Evolutionary conservation across 495 filamentous ascomycete species (phyloP).

Genomic region (Neurospora tetraspora): DNA sequence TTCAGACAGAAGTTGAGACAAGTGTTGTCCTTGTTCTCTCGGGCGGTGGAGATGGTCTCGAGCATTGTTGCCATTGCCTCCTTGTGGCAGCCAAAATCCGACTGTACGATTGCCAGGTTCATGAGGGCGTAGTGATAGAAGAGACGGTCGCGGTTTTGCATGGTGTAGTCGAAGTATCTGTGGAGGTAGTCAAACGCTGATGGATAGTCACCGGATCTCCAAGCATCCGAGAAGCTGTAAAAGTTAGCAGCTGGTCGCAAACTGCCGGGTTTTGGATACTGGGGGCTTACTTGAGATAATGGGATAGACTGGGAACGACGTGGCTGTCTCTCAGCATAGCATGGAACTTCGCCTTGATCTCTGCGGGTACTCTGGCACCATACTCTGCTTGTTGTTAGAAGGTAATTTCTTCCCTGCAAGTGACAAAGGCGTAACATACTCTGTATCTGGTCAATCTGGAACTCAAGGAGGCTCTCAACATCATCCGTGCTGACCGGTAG

Average conservation of each 20-base stretch:
- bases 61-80: constrained; percentile 91
- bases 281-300: constrained; percentile 59
- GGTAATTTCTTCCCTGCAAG: no score
- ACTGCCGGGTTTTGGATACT: constrained; percentile 1
- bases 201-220: constrained; percentile 83
- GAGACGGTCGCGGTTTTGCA: constrained; percentile 72
- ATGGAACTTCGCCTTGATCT: constrained; percentile 53
- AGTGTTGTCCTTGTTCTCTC: constrained; percentile 83
- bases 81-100: constrained; percentile 84
- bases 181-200: constrained; percentile 86
- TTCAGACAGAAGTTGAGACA: constrained; percentile 93
- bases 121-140: constrained; percentile 97
- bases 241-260: constrained; percentile 12
- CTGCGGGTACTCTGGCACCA: constrained; percentile 61
- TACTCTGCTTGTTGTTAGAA: constrained; percentile 13
- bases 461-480: constrained; percentile 73
- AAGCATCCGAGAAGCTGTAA: constrained; percentile 73
- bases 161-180: constrained; percentile 93
- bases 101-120: constrained; percentile 85
- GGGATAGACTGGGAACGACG: constrained; percentile 58
- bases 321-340: constrained; percentile 55
- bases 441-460: constrained; percentile 79
- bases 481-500: constrained; percentile 64
- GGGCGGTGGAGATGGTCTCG: constrained; percentile 80
- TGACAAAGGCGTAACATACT: constrained; percentile 39